Evolutionary conservation across 1,284 basidiomycete species (phyloP).

Genomic region (Peniophora sp.): DNA sequence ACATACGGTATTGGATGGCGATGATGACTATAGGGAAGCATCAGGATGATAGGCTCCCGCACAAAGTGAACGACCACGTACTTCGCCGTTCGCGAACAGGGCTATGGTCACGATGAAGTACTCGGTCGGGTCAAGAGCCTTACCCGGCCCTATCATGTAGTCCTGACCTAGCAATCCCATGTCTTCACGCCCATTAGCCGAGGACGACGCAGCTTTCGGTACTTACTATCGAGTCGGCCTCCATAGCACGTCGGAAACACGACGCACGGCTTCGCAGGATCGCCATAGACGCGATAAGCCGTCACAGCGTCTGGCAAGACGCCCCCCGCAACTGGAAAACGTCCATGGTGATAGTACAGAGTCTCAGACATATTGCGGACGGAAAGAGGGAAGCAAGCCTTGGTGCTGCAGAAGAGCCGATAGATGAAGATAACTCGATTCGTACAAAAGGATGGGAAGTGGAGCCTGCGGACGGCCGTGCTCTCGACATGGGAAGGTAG

Average conservation of each 20-base stretch:
- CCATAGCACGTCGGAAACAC: constrained; percentile 29
- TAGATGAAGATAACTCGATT: background rate
- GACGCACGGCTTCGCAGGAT: constrained; percentile 26
- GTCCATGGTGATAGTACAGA: constrained; percentile 27
- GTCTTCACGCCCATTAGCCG: constrained; percentile 3
- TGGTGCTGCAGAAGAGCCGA: background rate
- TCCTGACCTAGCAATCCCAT: constrained; percentile 32
- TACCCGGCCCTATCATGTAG: constrained; percentile 45
- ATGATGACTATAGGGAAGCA: constrained; percentile 37
- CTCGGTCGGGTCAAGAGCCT: constrained; percentile 39
- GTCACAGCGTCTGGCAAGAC: constrained; percentile 25
- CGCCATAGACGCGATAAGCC: constrained; percentile 27
- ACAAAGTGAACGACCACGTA: constrained; percentile 17
- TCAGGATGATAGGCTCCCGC: background rate
- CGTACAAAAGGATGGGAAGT: background rate
- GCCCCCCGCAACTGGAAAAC: constrained; percentile 24
- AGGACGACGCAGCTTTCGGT: background rate
- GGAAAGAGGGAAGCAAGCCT: background rate
- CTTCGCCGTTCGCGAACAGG: constrained; percentile 53
- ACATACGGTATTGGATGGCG: constrained; percentile 50
- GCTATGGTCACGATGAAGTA: constrained; percentile 53
- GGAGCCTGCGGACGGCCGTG: background rate
- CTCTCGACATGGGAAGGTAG: background rate
- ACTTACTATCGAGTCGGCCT: constrained; percentile 24
- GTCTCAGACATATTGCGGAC: constrained; percentile 9